A percentile compares a stretch with the other conserved stretches of the same genome.
These are phyloP conservation scores for Xylaria cubensis DNA, from an alignment of 495 filamentous ascomycete species.

Conservation along the genomic window DNA sequence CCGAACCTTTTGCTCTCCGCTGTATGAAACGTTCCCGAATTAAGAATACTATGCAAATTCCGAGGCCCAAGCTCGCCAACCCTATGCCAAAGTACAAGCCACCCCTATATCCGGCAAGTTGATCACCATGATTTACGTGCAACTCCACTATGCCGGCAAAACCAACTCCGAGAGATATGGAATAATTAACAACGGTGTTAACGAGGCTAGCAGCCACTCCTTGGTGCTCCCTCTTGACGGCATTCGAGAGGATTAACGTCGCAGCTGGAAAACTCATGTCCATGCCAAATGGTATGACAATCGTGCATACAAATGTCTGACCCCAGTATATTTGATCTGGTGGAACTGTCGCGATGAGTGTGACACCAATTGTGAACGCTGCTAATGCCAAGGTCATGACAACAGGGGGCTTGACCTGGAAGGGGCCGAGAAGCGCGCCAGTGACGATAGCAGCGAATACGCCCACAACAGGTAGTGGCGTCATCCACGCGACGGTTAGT, in stretches of 20 bases:
- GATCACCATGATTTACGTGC: slow-evolving; percentile 36
- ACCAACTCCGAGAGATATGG: slow-evolving; percentile 53
- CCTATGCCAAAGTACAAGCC: slow-evolving; percentile 67
- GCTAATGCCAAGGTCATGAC: slow-evolving; percentile 60
- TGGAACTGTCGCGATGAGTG: slow-evolving; percentile 55
- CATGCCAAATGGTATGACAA: slow-evolving; percentile 68
- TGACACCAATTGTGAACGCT: slow-evolving; percentile 53
- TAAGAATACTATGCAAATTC: slow-evolving; percentile 13
- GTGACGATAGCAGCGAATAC: slow-evolving; percentile 54
- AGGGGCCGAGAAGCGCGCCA: slow-evolving; percentile 47
- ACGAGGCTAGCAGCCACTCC: slow-evolving; percentile 58
- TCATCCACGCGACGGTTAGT: slow-evolving; percentile 50
- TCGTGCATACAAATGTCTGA: slow-evolving; percentile 60
- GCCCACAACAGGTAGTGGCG: slow-evolving; percentile 50
- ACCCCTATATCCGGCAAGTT: slow-evolving; percentile 60
- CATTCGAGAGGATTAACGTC: slow-evolving; percentile 65
- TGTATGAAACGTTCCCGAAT: neutral
- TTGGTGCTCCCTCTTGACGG: slow-evolving; percentile 64
- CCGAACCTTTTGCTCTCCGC: neutral
- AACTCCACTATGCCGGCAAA: slow-evolving; percentile 53
- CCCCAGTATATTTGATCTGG: slow-evolving; percentile 64
- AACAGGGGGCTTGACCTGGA: slow-evolving; percentile 40
- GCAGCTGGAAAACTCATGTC: slow-evolving; percentile 46
- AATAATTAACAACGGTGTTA: slow-evolving; percentile 53
- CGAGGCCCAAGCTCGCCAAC: slow-evolving; percentile 53